These are phyloP conservation scores for Fusarium sacchari DNA, from an alignment of 2,329 filamentous ascomycete genomes.

Conservation along the genomic window DNA sequence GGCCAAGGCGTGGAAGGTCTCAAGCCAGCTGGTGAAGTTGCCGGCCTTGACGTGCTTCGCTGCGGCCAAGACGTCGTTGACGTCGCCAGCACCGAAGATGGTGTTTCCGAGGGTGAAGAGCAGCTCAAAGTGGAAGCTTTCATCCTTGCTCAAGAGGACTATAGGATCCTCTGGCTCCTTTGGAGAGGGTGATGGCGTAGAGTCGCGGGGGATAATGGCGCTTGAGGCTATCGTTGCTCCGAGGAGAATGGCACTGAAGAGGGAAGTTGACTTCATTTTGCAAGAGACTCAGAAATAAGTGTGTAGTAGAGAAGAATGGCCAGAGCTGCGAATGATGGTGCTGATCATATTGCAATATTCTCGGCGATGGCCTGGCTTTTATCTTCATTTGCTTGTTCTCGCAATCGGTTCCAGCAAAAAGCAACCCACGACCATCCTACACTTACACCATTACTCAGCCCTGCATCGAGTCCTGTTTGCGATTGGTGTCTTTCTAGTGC, in stretches of 20 bases:
- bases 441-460: neutral
- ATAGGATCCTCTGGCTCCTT: neutral
- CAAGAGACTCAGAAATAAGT: rapidly evolving
- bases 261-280: neutral
- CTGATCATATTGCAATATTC: neutral
- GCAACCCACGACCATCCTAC: rapidly evolving
- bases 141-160: neutral
- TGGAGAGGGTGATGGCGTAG: rapidly evolving
- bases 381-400: neutral
- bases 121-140: neutral
- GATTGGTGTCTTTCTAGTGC: neutral
- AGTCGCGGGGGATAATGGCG: rapidly evolving
- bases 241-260: neutral
- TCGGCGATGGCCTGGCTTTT: neutral
- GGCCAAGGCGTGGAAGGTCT: neutral
- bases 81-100: neutral
- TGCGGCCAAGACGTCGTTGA: neutral
- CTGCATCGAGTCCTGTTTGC: neutral
- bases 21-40: neutral
- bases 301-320: neutral
- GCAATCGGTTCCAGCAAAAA: neutral
- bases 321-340: rapidly evolving
- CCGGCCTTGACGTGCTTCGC: neutral
- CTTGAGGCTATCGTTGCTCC: neutral
- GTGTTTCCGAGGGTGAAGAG: neutral